Base-by-base conservation (phyloP, 768 basidiomycete species). In the Pleurotus pulmonarius region DNA sequence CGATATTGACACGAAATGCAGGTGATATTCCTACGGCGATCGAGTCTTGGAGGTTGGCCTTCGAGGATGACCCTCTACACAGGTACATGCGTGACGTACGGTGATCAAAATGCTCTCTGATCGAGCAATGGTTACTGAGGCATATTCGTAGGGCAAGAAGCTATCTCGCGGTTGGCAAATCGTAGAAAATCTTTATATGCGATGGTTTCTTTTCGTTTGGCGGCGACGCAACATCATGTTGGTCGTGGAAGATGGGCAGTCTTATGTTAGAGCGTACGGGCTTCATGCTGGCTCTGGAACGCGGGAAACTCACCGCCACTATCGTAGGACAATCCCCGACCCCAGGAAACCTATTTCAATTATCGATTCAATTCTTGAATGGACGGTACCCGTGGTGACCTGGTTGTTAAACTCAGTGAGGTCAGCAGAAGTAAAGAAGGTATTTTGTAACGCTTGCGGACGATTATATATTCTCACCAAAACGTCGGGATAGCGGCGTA, bases 401-500 rank as follows among this genome's bases (percentile, higher is more conserved):
- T n/a, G 34, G 11, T 2, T 18, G 3, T 12, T 39, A 1, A 7
- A 13, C 8, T 20, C 12, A n/a, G 8, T 40, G 22, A 39, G 18
- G 12, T n/a, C 51, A 5, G 38, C 34, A 40, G 51, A 38, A 18
- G 12, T 20, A 26, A 39, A 12, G 11, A 53, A 40, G 51, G 51
- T 53, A 39, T 9, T 9, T 37, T 41, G 39, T 6, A 9, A 44
- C 25, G 7, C 39, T 13, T 15, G 15, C 15, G 25, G 25, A 5
- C 1, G 29, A 9, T 15, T 34, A n/a, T 40, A 6, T 5, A 20
- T 16, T n/a, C n/a, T 20, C 29, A n/a, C 11, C 29, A 9, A 34
- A 34, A 3, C 29, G 11, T 34, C 29, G 29, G 29, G 40, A 22
- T 45, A 69, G 67, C 62, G 67, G 16, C 48, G 56, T 4, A 51